Conservation (phyloP, 495 filamentous ascomycete species). For the Penicillium antarcticum region DNA sequence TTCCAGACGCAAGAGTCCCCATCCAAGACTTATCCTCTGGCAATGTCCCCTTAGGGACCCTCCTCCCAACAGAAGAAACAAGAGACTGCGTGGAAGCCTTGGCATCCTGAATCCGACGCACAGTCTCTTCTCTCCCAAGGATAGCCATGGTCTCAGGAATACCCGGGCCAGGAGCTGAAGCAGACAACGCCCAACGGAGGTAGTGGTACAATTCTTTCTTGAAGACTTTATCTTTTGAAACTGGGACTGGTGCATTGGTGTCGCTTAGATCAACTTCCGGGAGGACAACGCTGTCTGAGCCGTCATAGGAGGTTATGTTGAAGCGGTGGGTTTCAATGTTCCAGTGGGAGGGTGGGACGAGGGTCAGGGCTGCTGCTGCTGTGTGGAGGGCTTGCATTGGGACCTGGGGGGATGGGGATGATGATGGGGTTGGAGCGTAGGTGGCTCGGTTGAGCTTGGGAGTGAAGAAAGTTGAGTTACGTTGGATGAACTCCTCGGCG, state of each 20-base stretch:
- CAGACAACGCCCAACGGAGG: slow-evolving; percentile 66
- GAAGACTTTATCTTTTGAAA: slow-evolving; percentile 29
- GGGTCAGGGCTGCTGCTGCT: slow-evolving; percentile 32
- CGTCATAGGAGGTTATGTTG: slow-evolving; percentile 40
- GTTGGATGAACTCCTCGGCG: slow-evolving; percentile 52
- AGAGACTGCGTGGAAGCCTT: slow-evolving; percentile 26
- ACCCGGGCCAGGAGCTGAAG: slow-evolving; percentile 54
- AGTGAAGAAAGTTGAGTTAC: slow-evolving; percentile 64
- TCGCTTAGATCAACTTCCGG: neutral
- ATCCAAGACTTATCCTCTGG: slow-evolving; percentile 35
- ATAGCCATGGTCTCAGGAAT: slow-evolving; percentile 57
- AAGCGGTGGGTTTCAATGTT: slow-evolving; percentile 31
- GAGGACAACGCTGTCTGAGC: slow-evolving; percentile 16
- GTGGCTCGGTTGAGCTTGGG: slow-evolving; percentile 31
- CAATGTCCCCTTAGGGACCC: slow-evolving; percentile 20
- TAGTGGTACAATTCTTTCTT: slow-evolving; percentile 51
- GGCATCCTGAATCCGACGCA: slow-evolving; percentile 53
- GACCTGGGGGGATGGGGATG: slow-evolving; percentile 13
- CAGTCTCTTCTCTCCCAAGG: slow-evolving; percentile 58
- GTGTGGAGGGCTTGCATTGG: slow-evolving; percentile 39
- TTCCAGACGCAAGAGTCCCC: slow-evolving; percentile 34
- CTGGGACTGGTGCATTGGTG: neutral
- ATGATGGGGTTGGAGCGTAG: slow-evolving; percentile 21
- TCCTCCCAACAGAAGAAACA: slow-evolving; percentile 13
- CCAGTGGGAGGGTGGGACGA: slow-evolving; percentile 39